Base-by-base conservation (phyloP, 2,329 filamentous ascomycete species). In the Fusarium anguioides region DNA sequence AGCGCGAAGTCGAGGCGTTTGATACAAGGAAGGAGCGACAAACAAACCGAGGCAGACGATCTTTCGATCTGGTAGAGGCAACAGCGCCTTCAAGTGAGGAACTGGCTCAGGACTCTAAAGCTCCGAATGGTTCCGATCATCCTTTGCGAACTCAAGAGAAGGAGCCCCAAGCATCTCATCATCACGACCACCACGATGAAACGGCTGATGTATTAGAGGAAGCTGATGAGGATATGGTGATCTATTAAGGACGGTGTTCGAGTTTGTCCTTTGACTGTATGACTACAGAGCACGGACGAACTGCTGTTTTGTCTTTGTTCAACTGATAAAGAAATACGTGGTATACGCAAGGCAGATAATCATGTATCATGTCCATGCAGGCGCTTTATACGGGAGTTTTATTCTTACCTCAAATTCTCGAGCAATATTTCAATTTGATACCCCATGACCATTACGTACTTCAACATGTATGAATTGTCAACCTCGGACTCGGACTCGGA, bases 211-310 rank as follows among this genome's bases (percentile, higher is more conserved):
- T 95, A 56, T 84, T 96, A 68, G 89, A 96, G 52, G 91, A 93
- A 77, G 92, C 91, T 53, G 92, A 93, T 61, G 94, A 97, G 81
- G 94, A 97, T 74, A 94, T 91, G 71, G 93, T 97, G 51, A 95
- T 97, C 60, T 97, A 97, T 81, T 97, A 81, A 86, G 44, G 20
- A 29, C 17, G 4, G 23, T 35, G 21, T n/a, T 11, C 11, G 9
- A 37, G 37, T 31, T 20, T 35, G 14, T 18, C 8, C n/a, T 29
- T 8, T 29, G 27, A 12, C 27, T 12, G n/a, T 23, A 17, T 37
- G 23, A 24, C 29, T 57, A 10, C 12, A 9, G 26, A 26, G 48
- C 35, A 51, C 23, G 33, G 27, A 41, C 23, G 33, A 23, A 41
- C n/a, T 60, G 18, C 23, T 41, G 26, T 27, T 48, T 17, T 26